These are phyloP conservation scores for Chlamydomonas schloesseri DNA, from an alignment of 139 green algal species.

Conservation along the genomic window DNA sequence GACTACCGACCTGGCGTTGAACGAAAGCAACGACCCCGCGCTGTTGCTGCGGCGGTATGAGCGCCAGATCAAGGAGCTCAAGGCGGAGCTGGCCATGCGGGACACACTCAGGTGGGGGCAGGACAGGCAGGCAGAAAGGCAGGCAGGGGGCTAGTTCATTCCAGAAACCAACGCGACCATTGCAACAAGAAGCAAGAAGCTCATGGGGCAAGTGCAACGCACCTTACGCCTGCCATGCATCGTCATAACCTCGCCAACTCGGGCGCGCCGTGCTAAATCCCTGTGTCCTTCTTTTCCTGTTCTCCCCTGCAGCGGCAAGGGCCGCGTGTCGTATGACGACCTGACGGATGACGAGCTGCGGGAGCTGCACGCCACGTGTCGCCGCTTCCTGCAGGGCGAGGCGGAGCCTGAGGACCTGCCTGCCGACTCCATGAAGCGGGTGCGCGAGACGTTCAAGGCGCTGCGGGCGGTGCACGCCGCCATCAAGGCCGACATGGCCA, in stretches of 20 bases:
- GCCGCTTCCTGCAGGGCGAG: conserved; percentile 56
- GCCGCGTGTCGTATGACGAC: conserved; percentile 77
- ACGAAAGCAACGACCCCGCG: conserved; percentile 78
- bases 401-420: conserved; percentile 71
- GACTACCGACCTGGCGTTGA: conserved; percentile 72
- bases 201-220: too few relatives aligned
- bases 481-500: conserved; percentile 22
- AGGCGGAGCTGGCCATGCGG: conserved; percentile 88
- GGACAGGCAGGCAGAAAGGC: not conserved
- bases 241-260: too few relatives aligned
- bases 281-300: too few relatives aligned
- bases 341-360: conserved; percentile 68
- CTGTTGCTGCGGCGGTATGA: conserved; percentile 76
- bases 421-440: conserved; percentile 72
- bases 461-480: conserved; percentile 56
- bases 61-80: conserved; percentile 84
- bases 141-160: not conserved
- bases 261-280: too few relatives aligned
- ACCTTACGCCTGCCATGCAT: too few relatives aligned
- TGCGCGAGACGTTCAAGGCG: conserved; percentile 75
- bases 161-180: too few relatives aligned
- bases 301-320: conserved; percentile 57
- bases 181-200: too few relatives aligned
- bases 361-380: conserved; percentile 69
- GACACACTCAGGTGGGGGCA: conserved; percentile 74